Base-by-base conservation (phyloP, 2,329 filamentous ascomycete genomes). In the Xylogone sp. region DNA sequence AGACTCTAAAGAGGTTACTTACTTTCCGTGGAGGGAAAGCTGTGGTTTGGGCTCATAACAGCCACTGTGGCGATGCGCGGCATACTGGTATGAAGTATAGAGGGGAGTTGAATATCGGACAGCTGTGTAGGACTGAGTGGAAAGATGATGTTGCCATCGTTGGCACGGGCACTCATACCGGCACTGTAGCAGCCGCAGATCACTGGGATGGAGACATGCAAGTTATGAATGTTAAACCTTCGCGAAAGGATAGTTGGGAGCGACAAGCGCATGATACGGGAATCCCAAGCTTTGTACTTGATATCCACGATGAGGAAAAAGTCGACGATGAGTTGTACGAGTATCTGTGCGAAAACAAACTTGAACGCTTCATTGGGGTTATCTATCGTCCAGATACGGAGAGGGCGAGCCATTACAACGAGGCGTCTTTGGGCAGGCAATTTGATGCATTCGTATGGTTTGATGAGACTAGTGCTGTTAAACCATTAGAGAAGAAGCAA, bases 11-110 rank as follows among this genome's bases (percentile, higher is more conserved):
- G 1, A 71, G 76, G 2, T 57, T 78, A 1, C 61, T 78, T 19
- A 66, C 72, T 49, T 65, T 69, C 49, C 70, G 71, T 29, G 65
- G 66, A 1, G 48, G 62, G 1, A 78, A 77, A 53, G 75, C 73
- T 0, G 69, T 79, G 3, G 72, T 80, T 10, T 81, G 76, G 76
- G 76, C 77, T 21, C 76, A 78, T 56, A 79, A 78, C 53, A 75
- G 71, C 46, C 77, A 80, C 46, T 62, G 77, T 10, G 77, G 76
- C n/a, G 77, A 80, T 56, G 76, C 76, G n/a, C 68, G 76, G 16
- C 72, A 69, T 29, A 79, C 75, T 5, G 72, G 70, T 50, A 78
- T 78, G 75, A 72, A 75, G 9, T 59, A 65, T 2, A 63, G 68
- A 18, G 69, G 69, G 7, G 74, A 78, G 59, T 59, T 78, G 45